phyloP scores from a whole-genome alignment of 306 rosid species.

The Dicorynia guianensis region DNA sequence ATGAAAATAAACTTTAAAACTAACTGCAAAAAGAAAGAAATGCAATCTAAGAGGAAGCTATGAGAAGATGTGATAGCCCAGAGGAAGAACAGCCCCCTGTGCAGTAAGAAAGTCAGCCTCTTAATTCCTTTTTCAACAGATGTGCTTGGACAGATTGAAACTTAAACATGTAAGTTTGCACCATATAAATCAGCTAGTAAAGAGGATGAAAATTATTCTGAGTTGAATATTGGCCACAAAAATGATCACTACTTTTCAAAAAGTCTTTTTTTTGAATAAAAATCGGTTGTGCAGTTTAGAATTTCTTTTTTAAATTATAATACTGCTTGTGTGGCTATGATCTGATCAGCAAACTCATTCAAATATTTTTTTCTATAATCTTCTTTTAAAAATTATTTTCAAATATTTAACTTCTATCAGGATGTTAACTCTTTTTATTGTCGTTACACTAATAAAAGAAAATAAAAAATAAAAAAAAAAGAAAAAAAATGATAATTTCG shows the following conservation, averaged over 20 bases:
- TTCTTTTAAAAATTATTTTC: constrained; percentile 6
- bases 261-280: constrained; percentile 11
- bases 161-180: too few relatives aligned
- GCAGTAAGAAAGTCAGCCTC: too few relatives aligned
- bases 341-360: constrained; percentile 5
- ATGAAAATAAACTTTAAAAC: too few relatives aligned
- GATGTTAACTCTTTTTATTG: constrained; percentile 1
- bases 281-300: background rate
- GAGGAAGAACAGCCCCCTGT: too few relatives aligned
- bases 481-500: background rate
- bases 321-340: background rate
- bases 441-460: constrained; percentile 24
- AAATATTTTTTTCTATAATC: constrained; percentile 13
- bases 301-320: background rate
- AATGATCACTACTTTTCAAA: constrained; percentile 1
- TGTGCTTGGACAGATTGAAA: too few relatives aligned
- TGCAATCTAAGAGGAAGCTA: too few relatives aligned
- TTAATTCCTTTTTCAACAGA: too few relatives aligned
- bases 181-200: too few relatives aligned
- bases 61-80: too few relatives aligned
- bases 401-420: constrained; percentile 35
- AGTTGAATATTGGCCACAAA: too few relatives aligned
- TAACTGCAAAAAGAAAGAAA: too few relatives aligned
- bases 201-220: too few relatives aligned
- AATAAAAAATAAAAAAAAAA: background rate